Evolutionary conservation across 768 basidiomycete species (phyloP).

Genomic region (Chalciporus piperatus): DNA sequence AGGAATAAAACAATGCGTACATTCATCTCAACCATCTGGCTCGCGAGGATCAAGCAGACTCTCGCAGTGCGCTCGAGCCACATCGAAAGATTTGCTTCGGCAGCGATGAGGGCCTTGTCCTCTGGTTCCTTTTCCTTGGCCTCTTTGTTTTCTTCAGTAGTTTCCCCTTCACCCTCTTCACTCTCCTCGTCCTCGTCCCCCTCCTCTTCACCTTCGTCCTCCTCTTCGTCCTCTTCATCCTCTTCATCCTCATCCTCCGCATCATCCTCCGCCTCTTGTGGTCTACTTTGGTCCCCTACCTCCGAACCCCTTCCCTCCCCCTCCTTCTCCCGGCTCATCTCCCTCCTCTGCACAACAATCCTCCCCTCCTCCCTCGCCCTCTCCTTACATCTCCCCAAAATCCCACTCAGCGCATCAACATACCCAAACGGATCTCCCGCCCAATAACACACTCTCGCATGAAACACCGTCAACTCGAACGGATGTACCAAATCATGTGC

Average conservation of each 20-base stretch:
- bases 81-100: slow-evolving; percentile 50
- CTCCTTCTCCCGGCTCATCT: not conserved
- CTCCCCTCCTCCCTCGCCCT: slow-evolving; percentile 40
- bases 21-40: slow-evolving; percentile 84
- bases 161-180: not conserved
- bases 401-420: slow-evolving; percentile 65
- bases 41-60: slow-evolving; percentile 74
- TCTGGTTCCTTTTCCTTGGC: slow-evolving; percentile 6
- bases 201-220: not conserved
- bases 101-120: slow-evolving; percentile 20
- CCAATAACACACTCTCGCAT: slow-evolving; percentile 78
- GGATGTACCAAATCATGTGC: slow-evolving; percentile 25
- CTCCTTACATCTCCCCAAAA: slow-evolving; percentile 59
- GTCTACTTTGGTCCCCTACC: not conserved
- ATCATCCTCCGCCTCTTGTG: slow-evolving; percentile 24
- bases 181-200: not conserved
- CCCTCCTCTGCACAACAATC: slow-evolving; percentile 14
- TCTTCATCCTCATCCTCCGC: slow-evolving; percentile 23
- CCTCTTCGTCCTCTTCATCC: not conserved
- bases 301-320: not conserved
- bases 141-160: not conserved
- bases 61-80: slow-evolving; percentile 81
- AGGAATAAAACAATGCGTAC: slow-evolving; percentile 33
- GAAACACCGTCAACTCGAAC: slow-evolving; percentile 63
- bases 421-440: slow-evolving; percentile 77